A percentile compares a stretch with the other conserved stretches of the same genome.
phyloP scores from a whole-genome alignment of 495 filamentous ascomycete species.

The Glonium stellatum region DNA sequence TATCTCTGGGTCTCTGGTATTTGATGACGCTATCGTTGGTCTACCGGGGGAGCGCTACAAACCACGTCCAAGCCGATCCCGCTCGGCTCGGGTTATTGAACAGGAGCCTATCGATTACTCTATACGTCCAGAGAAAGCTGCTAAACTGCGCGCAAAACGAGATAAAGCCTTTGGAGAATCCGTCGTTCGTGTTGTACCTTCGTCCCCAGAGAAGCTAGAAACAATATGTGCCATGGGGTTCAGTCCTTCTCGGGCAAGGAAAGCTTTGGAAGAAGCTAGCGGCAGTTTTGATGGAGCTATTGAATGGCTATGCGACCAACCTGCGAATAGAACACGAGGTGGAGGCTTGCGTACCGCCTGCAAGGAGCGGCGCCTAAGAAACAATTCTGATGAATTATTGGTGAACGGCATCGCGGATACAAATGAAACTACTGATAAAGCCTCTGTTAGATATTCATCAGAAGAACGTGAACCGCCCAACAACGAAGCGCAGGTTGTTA shows the following conservation, averaged over 20 bases:
- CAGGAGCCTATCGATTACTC: slow-evolving; percentile 30
- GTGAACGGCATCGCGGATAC: no score
- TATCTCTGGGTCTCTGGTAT: slow-evolving; percentile 12
- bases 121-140: slow-evolving; percentile 30
- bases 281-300: slow-evolving; percentile 14
- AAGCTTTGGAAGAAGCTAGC: slow-evolving; percentile 11
- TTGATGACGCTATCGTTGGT: slow-evolving; percentile 27
- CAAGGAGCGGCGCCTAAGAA: no score
- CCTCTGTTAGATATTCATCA: no score
- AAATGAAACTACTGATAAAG: no score
- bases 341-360: no score
- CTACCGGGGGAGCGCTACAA: slow-evolving; percentile 33
- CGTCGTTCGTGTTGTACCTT: not conserved
- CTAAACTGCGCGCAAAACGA: slow-evolving; percentile 23
- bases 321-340: no score
- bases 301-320: slow-evolving; percentile 13
- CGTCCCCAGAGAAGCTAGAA: slow-evolving; percentile 18
- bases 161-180: slow-evolving; percentile 21
- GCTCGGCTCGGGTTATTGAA: slow-evolving; percentile 22
- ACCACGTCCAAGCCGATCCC: slow-evolving; percentile 35
- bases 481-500: not conserved
- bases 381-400: no score
- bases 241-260: slow-evolving; percentile 13
- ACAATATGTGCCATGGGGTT: slow-evolving; percentile 27
- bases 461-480: no score